Base-by-base conservation (phyloP, 2,329 filamentous ascomycete genomes). In the Claviceps sp. region DNA sequence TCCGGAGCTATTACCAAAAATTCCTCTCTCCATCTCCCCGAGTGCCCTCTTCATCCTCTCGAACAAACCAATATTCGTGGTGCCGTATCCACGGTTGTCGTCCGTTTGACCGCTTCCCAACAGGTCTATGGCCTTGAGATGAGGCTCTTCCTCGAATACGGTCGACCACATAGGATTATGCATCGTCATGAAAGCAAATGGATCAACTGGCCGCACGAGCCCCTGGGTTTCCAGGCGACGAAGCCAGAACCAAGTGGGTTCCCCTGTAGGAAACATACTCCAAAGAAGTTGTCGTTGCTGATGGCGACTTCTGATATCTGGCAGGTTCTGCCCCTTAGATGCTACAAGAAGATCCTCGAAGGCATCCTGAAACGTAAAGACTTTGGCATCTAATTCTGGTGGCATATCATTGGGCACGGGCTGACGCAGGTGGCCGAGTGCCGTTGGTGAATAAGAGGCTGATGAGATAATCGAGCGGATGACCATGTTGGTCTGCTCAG, bases 301-400 rank as follows among this genome's bases (percentile, higher is more conserved):
- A 51, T 67, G 62, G 45, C 63, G 63, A 2, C 58, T 60, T 13
- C 57, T 56, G 22, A 76, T 69, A 20, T 72, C 66, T 4, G 68
- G 66, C 20, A 79, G 61, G 2, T 63, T 61, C 6, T 66, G 63
- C 4, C 70, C 70, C 14, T 70, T 67, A n/a, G 68, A 70, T 18
- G 70, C 69, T n/a, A 66, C 65, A 13, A 81, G 65, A 16, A 81
- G 70, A 55, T 81, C 77, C 58, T 81, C 77, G 55, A 80, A 79
- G 47, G 77, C 77, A 56, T 80, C 76, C 36, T 73, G 67, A 56
- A 78, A 81, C 8, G 73, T 76, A 58, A 78, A 77, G 37, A 66
- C 58, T 41, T 59, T 61, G 13, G 63, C 47, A 52, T 72, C 67
- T 36, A 65, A 54, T 45, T 65, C 64, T 4, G 62, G 54, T 8